phyloP scores from a whole-genome alignment of 2,329 filamentous ascomycete species.

The Stenocarpella maydis region DNA sequence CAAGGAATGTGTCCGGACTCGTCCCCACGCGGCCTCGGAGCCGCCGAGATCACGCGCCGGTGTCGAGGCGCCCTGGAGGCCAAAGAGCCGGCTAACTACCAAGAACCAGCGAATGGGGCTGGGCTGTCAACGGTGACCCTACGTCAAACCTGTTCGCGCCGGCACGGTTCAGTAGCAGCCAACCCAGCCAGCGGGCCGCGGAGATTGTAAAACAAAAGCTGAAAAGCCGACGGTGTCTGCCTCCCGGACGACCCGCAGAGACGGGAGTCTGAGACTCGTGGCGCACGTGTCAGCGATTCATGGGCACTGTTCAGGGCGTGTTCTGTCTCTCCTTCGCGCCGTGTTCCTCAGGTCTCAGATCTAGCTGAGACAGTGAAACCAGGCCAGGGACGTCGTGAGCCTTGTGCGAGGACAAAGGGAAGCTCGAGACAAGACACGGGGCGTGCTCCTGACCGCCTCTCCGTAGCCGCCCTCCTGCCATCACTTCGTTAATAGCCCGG shows the following conservation, averaged over 20 bases:
- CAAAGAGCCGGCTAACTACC: background rate
- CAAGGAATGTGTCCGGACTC: background rate
- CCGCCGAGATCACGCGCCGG: slow-evolving; percentile 12
- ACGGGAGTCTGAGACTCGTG: slow-evolving; percentile 26
- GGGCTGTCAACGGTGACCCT: slow-evolving; percentile 16
- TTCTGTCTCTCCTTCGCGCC: background rate
- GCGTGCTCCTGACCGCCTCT: slow-evolving; percentile 29
- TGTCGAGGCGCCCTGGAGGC: background rate
- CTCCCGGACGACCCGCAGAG: slow-evolving; percentile 21
- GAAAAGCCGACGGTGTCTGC: slow-evolving; percentile 1
- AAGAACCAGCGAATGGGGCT: background rate
- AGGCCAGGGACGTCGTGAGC: background rate
- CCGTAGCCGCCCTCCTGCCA: background rate
- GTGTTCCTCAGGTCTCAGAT: slow-evolving; percentile 29
- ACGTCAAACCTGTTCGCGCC: slow-evolving; percentile 8
- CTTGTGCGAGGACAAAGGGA: slow-evolving; percentile 10
- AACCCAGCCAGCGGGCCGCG: slow-evolving; percentile 21
- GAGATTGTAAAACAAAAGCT: slow-evolving; percentile 28
- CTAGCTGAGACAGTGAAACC: slow-evolving; percentile 27
- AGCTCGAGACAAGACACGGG: slow-evolving; percentile 23
- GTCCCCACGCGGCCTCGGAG: slow-evolving; percentile 16
- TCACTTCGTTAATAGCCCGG: background rate
- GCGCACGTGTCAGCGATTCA: slow-evolving; percentile 27
- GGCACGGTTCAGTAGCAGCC: background rate
- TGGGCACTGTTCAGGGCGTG: slow-evolving; percentile 9